Percentiles rank a stretch among this genome's conserved stretches.
Conservation (phyloP, 768 basidiomycete species). For the Kwoniella sp. region DNA sequence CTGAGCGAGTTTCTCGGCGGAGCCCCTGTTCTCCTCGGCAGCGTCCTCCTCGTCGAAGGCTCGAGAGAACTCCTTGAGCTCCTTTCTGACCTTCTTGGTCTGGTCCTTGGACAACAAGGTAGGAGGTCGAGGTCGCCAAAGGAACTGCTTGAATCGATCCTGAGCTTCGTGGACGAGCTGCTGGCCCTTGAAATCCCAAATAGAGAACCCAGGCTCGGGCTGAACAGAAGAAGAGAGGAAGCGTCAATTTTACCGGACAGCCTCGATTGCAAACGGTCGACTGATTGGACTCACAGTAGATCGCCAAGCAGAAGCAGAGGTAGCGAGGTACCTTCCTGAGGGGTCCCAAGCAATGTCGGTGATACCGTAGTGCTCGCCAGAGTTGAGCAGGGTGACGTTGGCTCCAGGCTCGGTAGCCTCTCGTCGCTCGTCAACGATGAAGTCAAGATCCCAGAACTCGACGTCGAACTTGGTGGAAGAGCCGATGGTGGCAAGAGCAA, state of each 20-base stretch:
- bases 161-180: slow-evolving; percentile 78
- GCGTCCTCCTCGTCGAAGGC: slow-evolving; percentile 96
- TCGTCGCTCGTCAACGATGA: slow-evolving; percentile 62
- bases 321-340: slow-evolving; percentile 86
- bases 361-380: slow-evolving; percentile 92
- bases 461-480: slow-evolving; percentile 93
- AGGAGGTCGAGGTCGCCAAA: slow-evolving; percentile 95
- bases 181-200: slow-evolving; percentile 99
- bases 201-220: slow-evolving; percentile 93
- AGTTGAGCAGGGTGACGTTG: slow-evolving; percentile 79
- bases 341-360: slow-evolving; percentile 99
- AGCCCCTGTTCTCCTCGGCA: slow-evolving; percentile 89
- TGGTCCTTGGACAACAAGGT: slow-evolving; percentile 84
- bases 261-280: background rate
- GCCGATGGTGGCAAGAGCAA: slow-evolving; percentile 92
- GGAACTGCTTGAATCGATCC: slow-evolving; percentile 97
- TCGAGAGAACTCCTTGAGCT: slow-evolving; percentile 86
- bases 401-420: slow-evolving; percentile 76
- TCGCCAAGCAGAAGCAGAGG: slow-evolving; percentile 92
- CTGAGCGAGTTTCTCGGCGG: slow-evolving; percentile 85
- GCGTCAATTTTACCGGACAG: slow-evolving; percentile 1
- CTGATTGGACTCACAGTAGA: slow-evolving; percentile 68
- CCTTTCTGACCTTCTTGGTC: slow-evolving; percentile 80
- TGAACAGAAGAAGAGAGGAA: slow-evolving; percentile 49
- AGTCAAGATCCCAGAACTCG: slow-evolving; percentile 99